Conservation (phyloP, 1,284 basidiomycete genomes). For the Cutaneotrichosporon sp. region DNA sequence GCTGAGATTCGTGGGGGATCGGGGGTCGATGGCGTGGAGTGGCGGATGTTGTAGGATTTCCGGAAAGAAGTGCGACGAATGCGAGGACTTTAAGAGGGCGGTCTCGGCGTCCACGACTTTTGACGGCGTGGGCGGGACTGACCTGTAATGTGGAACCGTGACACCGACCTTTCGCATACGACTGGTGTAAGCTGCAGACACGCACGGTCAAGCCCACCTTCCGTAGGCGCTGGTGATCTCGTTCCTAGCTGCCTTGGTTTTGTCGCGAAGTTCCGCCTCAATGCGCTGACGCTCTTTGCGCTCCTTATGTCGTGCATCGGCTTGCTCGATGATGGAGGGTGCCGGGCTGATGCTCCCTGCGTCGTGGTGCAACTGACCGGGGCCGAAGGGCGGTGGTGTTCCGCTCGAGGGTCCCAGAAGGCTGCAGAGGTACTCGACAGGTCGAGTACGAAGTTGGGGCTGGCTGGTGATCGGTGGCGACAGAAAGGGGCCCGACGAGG, state of each 20-base stretch:
- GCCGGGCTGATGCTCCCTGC: neutral
- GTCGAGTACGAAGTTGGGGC: neutral
- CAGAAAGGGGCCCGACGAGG: neutral
- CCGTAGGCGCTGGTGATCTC: constrained; percentile 3
- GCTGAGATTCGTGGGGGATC: neutral
- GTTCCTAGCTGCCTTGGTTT: neutral
- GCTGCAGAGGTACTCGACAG: neutral
- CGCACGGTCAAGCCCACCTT: neutral
- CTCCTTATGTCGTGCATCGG: neutral
- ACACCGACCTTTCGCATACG: constrained; percentile 2
- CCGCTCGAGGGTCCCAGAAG: neutral
- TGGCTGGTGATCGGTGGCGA: neutral
- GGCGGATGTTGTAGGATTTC: no score
- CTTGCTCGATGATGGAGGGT: neutral
- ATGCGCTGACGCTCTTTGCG: neutral
- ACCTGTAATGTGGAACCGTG: neutral
- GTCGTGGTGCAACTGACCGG: neutral
- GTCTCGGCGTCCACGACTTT: no score
- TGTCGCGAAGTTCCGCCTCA: neutral
- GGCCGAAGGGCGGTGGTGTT: neutral
- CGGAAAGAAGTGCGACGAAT: no score
- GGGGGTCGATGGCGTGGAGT: neutral
- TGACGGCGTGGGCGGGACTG: neutral
- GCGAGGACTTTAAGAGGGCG: no score
- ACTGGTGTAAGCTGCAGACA: neutral